Conservation (phyloP, 2,329 filamentous ascomycete species). For the Aspergillus sp. region DNA sequence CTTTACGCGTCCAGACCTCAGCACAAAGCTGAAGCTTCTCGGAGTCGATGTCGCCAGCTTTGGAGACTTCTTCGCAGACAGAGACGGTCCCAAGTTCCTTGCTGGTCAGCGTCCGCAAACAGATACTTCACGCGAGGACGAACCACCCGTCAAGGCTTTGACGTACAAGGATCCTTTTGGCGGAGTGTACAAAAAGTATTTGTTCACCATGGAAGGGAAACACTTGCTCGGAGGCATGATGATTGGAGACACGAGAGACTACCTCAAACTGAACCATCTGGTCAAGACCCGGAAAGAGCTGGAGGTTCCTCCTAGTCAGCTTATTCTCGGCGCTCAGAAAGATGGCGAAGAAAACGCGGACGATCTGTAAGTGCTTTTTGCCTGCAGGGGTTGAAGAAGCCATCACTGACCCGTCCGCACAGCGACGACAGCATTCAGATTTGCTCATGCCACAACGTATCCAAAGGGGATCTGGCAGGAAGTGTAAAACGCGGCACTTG, state of each 20-base stretch:
- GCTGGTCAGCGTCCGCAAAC: conserved; percentile 48
- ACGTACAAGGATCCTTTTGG: conserved; percentile 85
- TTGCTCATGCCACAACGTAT: conserved; percentile 88
- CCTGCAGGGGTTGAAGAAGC: background rate
- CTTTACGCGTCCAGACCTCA: conserved; percentile 77
- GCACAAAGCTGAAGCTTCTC: conserved; percentile 82
- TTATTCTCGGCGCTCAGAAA: conserved; percentile 70
- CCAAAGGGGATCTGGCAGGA: conserved; percentile 67
- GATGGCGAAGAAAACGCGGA: conserved; percentile 64
- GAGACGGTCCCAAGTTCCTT: conserved; percentile 69
- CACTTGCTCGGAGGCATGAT: conserved; percentile 93
- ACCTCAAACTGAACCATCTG: conserved; percentile 78
- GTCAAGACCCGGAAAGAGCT: conserved; percentile 75
- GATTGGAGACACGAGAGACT: conserved; percentile 87
- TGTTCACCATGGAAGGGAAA: conserved; percentile 83
- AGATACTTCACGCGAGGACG: conserved; percentile 27
- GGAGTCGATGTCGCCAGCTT: conserved; percentile 90
- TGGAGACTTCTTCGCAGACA: conserved; percentile 85
- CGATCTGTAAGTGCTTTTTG: conserved; percentile 48
- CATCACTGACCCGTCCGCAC: conserved; percentile 8
- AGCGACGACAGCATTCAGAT: conserved; percentile 74
- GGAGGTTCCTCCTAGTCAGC: conserved; percentile 67
- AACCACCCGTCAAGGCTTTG: conserved; percentile 64
- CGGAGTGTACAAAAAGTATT: conserved; percentile 85
- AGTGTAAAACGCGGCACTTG: conserved; percentile 68